These are phyloP conservation scores for Hygrocybe coccinea DNA, from an alignment of 768 basidiomycete genomes.

Conservation along the genomic window DNA sequence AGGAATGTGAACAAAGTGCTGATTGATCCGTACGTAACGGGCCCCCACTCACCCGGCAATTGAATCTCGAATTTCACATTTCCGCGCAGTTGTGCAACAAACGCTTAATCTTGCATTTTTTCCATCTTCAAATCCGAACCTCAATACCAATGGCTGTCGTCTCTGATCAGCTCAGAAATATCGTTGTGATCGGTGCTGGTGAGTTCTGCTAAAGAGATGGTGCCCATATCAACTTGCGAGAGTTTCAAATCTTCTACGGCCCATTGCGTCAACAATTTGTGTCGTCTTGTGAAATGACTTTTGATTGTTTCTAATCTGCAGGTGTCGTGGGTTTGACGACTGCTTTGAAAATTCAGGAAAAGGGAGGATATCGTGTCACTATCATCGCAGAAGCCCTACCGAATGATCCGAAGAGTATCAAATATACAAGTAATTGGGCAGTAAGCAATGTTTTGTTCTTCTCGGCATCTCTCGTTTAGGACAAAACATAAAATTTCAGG, in stretches of 20 bases:
- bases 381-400: slow-evolving; percentile 70
- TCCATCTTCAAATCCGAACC: neutral
- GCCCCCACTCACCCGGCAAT: no score
- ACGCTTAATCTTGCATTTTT: no score
- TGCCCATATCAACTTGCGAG: no score
- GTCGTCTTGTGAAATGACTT: neutral
- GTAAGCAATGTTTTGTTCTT: slow-evolving; percentile 37
- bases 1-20: no score
- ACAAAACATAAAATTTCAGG: slow-evolving; percentile 39
- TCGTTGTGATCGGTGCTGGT: slow-evolving; percentile 40
- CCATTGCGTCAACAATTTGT: slow-evolving; percentile 5
- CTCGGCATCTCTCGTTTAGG: neutral
- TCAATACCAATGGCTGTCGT: neutral
- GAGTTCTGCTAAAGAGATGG: no score
- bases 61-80: no score
- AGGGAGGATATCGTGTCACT: slow-evolving; percentile 56
- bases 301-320: slow-evolving; percentile 23
- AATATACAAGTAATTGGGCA: slow-evolving; percentile 80
- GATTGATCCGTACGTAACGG: no score
- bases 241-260: no score
- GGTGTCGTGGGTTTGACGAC: slow-evolving; percentile 78
- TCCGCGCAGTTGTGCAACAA: no score
- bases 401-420: slow-evolving; percentile 65
- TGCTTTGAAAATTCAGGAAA: slow-evolving; percentile 64
- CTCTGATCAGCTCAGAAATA: slow-evolving; percentile 18